Base-by-base conservation (phyloP, 225 moss, liverwort and hornwort species). In the Physcomitrellopsis africana region DNA sequence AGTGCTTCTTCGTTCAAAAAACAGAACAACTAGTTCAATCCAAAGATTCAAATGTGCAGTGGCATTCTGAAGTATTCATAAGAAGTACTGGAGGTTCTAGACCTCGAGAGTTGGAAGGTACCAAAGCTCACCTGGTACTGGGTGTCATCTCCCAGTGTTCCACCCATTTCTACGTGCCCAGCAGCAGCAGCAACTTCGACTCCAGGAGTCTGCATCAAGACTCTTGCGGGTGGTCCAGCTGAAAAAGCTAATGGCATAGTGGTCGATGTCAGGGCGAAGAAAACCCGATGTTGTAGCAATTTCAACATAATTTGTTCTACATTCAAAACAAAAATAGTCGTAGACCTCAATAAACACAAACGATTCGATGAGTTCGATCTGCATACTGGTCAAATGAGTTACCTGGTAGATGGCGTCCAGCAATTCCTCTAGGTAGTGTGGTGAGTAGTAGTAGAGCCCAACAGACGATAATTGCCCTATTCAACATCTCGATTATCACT, bases 391-490 rank as follows among this genome's bases (percentile, higher is more conserved):
- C 63, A 15, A 51, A 18, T 45, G 18, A 20, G 22, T 62, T 74
- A 86, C 86, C 83, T 61, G 78, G 78, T 51, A 83, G 26, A 62
- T 61, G 51, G 57, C 83, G 81, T 61, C 69, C 76, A 60, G 61
- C 81, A 41, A 76, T 42, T 26, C 64, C 65, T 42, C 9, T 49
- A 60, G 81, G 76, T 18, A 72, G 51, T 69, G 70, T 15, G 13
- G 81, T 67, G 68, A 86, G 81, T 41, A 86, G 24, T 43, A 86
- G 55, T 53, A 86, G 19, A n/a, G 72, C 75, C 83, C 75, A 78
- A 26, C 65, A 80, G 68, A 58, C 81, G 48, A 78, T 46, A 55
- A 59, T 43, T 49, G 65, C 72, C 81, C 76, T 69, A n/a, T 22
- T 75, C 32, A 37, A 68, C 78, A 72, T 79, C 63, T 58, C 49